These are phyloP conservation scores for Euphorbia lathyris DNA, from an alignment of 345 rosid species.

Conservation along the genomic window DNA sequence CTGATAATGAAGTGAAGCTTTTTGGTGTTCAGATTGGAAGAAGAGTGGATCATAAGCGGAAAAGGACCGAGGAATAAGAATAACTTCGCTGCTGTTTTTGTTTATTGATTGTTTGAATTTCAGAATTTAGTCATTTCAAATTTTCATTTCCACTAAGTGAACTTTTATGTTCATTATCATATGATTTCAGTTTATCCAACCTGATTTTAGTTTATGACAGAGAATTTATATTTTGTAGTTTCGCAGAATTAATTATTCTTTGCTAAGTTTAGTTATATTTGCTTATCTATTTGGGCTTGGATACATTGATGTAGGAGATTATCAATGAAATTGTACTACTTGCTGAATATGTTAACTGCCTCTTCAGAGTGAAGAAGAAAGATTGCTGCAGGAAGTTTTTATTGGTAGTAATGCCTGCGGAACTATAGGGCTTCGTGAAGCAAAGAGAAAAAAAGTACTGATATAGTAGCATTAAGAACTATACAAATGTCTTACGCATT, in stretches of 20 bases:
- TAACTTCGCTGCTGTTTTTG: background rate
- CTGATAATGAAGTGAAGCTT: constrained; percentile 8
- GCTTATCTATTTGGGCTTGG: background rate
- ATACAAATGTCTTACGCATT: too few relatives aligned
- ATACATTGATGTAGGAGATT: too few relatives aligned
- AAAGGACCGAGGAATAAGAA: background rate
- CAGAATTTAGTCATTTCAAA: background rate
- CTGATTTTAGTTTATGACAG: background rate
- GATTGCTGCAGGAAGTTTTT: constrained; percentile 52
- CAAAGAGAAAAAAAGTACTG: background rate
- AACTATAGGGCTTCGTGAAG: constrained; percentile 69
- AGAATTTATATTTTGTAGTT: background rate
- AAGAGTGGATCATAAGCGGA: background rate
- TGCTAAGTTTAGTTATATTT: background rate
- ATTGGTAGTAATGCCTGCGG: constrained; percentile 99
- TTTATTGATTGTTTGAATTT: too few relatives aligned
- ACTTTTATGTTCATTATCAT: background rate
- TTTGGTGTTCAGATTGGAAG: constrained; percentile 15
- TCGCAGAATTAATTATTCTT: background rate
- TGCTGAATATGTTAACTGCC: background rate
- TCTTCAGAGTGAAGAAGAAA: constrained; percentile 76
- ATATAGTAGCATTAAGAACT: background rate
- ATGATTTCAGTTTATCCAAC: too few relatives aligned
- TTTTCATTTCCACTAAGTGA: background rate
- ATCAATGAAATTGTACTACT: constrained; percentile 48